Evolutionary conservation across 306 rosid genomes (phyloP).

Genomic region (Chamaecrista fasciculata): DNA sequence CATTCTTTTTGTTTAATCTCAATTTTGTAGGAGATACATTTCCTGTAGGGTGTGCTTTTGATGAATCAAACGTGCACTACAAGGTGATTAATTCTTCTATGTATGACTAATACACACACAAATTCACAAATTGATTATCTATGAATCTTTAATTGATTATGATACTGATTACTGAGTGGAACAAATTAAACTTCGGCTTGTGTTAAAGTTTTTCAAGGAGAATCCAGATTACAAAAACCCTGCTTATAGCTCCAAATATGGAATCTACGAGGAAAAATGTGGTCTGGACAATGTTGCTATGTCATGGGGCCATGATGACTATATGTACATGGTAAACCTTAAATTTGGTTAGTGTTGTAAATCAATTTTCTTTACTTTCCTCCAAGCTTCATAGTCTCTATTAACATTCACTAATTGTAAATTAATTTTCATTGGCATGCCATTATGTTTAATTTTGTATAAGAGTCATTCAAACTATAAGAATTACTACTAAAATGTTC

Average conservation of each 20-base stretch:
- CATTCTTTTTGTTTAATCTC: not conserved
- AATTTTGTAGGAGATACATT: constrained; percentile 4
- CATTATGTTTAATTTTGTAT: no score
- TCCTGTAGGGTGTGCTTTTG: constrained; percentile 15
- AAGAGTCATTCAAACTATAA: no score
- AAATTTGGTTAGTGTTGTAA: constrained; percentile 36
- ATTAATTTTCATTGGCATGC: no score
- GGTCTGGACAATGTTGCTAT: constrained; percentile 41
- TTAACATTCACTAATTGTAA: no score
- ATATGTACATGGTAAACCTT: not conserved
- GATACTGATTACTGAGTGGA: no score
- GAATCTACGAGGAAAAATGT: not conserved
- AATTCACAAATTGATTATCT: no score
- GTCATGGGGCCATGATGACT: constrained; percentile 46
- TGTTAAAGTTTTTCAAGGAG: constrained; percentile 25
- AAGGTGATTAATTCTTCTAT: not conserved
- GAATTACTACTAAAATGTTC: no score
- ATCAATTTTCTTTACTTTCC: no score
- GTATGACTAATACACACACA: no score
- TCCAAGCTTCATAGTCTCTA: no score
- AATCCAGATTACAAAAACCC: constrained; percentile 43
- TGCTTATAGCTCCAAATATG: constrained; percentile 31
- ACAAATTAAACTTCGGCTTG: not conserved
- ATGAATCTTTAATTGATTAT: no score
- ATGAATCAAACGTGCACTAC: not conserved